These are phyloP conservation scores for Aspergillus brasiliensis DNA, from an alignment of 2,329 filamentous ascomycete species.

Conservation along the genomic window DNA sequence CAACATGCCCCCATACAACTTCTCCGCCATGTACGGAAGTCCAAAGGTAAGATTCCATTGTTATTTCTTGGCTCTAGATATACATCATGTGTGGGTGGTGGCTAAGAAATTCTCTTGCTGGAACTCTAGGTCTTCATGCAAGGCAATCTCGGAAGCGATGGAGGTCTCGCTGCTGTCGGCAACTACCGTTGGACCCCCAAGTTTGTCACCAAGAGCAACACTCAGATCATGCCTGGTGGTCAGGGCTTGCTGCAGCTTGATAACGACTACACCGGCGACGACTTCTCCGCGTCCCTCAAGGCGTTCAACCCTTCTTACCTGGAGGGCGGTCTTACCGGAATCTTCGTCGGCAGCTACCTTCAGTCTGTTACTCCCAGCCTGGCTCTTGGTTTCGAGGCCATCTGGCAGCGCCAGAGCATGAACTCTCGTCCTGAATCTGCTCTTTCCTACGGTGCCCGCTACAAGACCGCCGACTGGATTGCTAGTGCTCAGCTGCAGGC, in stretches of 20 bases:
- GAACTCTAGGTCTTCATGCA: conserved; percentile 80
- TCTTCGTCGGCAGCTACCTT: conserved; percentile 93
- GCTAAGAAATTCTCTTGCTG: conserved; percentile 11
- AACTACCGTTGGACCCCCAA: conserved; percentile 86
- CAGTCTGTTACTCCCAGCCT: conserved; percentile 88
- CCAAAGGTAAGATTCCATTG: conserved; percentile 68
- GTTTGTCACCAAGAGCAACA: conserved; percentile 82
- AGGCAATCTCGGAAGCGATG: conserved; percentile 92
- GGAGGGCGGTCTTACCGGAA: conserved; percentile 89
- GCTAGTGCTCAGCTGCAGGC: conserved; percentile 87
- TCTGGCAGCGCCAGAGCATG: conserved; percentile 87
- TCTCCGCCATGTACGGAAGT: conserved; percentile 90
- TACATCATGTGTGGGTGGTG: neutral
- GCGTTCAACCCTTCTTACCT: conserved; percentile 92
- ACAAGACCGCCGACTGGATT: conserved; percentile 91
- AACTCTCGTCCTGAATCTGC: conserved; percentile 87
- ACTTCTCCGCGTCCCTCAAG: conserved; percentile 93
- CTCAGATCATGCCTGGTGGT: conserved; percentile 77
- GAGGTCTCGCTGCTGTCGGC: conserved; percentile 81
- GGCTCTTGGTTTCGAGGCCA: conserved; percentile 83
- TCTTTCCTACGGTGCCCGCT: conserved; percentile 85
- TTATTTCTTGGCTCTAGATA: neutral
- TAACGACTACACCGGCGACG: conserved; percentile 89
- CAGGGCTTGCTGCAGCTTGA: conserved; percentile 93
- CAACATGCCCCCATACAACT: conserved; percentile 84